A percentile compares a stretch with the other conserved stretches of the same genome.
Evolutionary conservation across 1,139 yeast species (phyloP).

Genomic region (Saccharomyces uvarum): DNA sequence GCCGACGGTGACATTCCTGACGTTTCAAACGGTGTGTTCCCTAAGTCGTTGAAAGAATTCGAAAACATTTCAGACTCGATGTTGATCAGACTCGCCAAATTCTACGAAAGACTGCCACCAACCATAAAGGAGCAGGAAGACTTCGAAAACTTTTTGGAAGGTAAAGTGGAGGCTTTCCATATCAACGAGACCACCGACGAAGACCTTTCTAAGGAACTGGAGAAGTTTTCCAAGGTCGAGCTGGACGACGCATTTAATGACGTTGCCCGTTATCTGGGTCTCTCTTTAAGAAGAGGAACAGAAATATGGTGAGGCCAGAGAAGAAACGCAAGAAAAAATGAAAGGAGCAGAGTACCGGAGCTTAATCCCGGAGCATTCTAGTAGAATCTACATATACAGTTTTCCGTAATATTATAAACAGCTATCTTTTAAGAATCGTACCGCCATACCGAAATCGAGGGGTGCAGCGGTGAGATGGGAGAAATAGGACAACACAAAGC

Average conservation of each 20-base stretch:
- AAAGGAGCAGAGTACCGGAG: background rate
- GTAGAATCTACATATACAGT: background rate
- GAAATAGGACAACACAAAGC: background rate
- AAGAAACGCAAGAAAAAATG: background rate
- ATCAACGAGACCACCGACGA: constrained; percentile 24
- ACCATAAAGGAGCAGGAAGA: constrained; percentile 42
- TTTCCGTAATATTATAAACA: background rate
- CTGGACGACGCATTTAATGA: constrained; percentile 51
- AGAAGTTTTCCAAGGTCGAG: constrained; percentile 38
- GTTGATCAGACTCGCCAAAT: constrained; percentile 51
- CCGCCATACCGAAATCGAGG: background rate
- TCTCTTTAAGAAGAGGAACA: constrained; percentile 45
- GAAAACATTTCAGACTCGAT: constrained; percentile 38
- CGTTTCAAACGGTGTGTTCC: constrained; percentile 41
- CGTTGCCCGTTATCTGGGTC: constrained; percentile 62
- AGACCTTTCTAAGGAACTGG: constrained; percentile 27
- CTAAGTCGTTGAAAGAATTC: constrained; percentile 52
- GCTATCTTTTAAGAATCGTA: background rate
- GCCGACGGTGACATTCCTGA: constrained; percentile 68
- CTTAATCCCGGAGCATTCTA: background rate
- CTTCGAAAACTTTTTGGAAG: constrained; percentile 42
- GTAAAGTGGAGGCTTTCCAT: constrained; percentile 35
- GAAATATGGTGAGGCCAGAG: constrained; percentile 48
- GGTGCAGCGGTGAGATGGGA: background rate
- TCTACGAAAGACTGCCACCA: constrained; percentile 61